Percentiles rank a stretch among this genome's conserved stretches.
These are phyloP conservation scores for Calonectria hongkongensis DNA, from an alignment of 2,329 filamentous ascomycete genomes.

Conservation along the genomic window DNA sequence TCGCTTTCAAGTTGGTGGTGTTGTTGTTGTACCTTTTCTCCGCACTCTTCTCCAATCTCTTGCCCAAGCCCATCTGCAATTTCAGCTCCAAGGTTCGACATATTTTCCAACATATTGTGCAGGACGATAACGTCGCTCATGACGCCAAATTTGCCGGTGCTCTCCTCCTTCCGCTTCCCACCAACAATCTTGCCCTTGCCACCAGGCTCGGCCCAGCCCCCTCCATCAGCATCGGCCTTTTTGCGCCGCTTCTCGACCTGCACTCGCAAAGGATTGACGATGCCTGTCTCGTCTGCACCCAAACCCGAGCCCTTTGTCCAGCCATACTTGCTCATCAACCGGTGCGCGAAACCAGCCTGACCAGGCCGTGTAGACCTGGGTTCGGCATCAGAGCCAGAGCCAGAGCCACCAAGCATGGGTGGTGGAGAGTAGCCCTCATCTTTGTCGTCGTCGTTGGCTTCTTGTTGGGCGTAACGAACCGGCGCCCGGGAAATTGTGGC, in stretches of 20 bases:
- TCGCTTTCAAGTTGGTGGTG: background rate
- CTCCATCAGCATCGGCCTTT: constrained; percentile 84
- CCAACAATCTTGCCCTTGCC: constrained; percentile 88
- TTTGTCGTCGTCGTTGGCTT: constrained; percentile 58
- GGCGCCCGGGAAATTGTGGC: constrained; percentile 85
- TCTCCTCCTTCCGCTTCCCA: constrained; percentile 74
- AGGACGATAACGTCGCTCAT: constrained; percentile 91
- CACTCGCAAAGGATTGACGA: constrained; percentile 87
- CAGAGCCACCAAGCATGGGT: constrained; percentile 68
- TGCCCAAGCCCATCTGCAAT: constrained; percentile 86
- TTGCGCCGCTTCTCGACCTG: constrained; percentile 92
- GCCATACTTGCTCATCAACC: constrained; percentile 94
- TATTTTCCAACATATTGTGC: constrained; percentile 88
- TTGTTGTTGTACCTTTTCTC: constrained; percentile 76
- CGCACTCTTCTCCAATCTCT: constrained; percentile 96
- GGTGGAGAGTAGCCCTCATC: constrained; percentile 66
- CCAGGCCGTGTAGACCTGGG: constrained; percentile 81
- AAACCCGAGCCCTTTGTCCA: constrained; percentile 93
- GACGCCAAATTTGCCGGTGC: constrained; percentile 74
- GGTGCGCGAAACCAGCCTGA: constrained; percentile 88
- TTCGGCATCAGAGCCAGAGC: constrained; percentile 63
- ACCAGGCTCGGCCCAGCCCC: constrained; percentile 82
- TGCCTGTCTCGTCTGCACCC: constrained; percentile 87
- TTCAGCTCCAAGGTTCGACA: constrained; percentile 85
- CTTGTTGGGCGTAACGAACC: constrained; percentile 77